Conservation (phyloP, 306 rosid species). For the Dalbergia oliveri region DNA sequence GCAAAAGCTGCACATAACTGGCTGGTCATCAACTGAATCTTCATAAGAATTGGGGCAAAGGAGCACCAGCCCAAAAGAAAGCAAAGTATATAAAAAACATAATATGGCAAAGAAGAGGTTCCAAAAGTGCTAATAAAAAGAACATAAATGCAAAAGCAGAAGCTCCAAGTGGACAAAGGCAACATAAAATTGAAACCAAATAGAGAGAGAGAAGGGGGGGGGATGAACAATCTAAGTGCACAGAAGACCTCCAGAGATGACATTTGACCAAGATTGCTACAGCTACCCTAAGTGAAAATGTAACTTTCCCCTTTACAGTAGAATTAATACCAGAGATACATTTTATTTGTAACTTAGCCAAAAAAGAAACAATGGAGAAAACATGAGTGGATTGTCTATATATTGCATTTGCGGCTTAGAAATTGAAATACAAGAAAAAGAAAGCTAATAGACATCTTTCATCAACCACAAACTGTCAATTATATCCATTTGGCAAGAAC, state of each 20-base stretch:
- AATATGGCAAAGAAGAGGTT: not conserved
- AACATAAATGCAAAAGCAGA: too few relatives aligned
- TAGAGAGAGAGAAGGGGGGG: not conserved
- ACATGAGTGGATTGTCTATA: not conserved
- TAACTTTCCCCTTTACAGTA: slow-evolving; percentile 19
- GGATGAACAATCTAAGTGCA: not conserved
- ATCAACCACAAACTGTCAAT: not conserved
- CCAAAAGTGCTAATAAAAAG: not conserved
- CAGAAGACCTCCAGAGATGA: too few relatives aligned
- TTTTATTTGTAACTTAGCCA: not conserved
- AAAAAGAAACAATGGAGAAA: not conserved
- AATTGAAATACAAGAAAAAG: not conserved
- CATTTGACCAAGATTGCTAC: not conserved
- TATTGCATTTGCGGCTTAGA: not conserved
- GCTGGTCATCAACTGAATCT: not conserved
- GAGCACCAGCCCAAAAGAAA: not conserved
- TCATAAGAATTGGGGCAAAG: not conserved
- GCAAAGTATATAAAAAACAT: not conserved
- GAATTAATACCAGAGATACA: slow-evolving; percentile 10
- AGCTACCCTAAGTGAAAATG: slow-evolving; percentile 12
- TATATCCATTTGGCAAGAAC: too few relatives aligned
- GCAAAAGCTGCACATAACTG: slow-evolving; percentile 1
- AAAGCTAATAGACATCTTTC: not conserved
- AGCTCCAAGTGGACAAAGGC: not conserved
- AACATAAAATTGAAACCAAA: not conserved